Evolutionary conservation across 202 grass and related monocot species (phyloP).

Genomic region (Setaria viridis): DNA sequence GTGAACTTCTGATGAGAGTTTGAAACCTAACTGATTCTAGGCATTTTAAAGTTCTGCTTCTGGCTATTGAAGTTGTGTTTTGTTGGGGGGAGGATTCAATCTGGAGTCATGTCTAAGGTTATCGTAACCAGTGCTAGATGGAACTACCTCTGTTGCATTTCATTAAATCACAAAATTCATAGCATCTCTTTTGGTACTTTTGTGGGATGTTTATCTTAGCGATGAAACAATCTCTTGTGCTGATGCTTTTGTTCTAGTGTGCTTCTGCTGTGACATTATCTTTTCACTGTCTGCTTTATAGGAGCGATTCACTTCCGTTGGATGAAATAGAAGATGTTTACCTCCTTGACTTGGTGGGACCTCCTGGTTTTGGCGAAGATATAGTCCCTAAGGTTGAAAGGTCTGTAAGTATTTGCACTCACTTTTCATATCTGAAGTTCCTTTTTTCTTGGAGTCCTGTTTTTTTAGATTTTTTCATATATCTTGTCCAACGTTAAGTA

Average conservation of each 20-base stretch:
- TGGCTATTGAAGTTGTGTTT: not conserved
- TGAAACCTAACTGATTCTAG: not conserved
- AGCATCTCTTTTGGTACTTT: not conserved
- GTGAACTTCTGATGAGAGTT: not conserved
- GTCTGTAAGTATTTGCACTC: conserved; percentile 28
- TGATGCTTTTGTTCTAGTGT: not conserved
- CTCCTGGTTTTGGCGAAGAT: conserved; percentile 82
- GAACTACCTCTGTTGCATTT: not conserved
- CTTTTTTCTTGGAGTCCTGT: not conserved
- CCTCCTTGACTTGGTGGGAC: conserved; percentile 88
- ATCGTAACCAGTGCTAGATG: not conserved
- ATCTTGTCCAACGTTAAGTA: not conserved
- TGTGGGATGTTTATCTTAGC: not conserved
- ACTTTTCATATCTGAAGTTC: not conserved
- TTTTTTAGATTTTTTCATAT: not conserved
- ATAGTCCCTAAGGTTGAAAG: conserved; percentile 74
- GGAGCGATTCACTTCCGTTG: conserved; percentile 71
- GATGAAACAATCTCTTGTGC: not conserved
- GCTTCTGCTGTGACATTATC: not conserved
- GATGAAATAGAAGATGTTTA: conserved; percentile 88
- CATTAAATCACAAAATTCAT: not conserved
- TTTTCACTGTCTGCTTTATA: conserved; percentile 21
- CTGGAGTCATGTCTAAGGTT: conserved; percentile 7
- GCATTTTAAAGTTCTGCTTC: not conserved
- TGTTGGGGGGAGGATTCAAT: not conserved